These are phyloP conservation scores for Fusarium brachygibbosum DNA, from an alignment of 2,329 filamentous ascomycete genomes.

Conservation along the genomic window DNA sequence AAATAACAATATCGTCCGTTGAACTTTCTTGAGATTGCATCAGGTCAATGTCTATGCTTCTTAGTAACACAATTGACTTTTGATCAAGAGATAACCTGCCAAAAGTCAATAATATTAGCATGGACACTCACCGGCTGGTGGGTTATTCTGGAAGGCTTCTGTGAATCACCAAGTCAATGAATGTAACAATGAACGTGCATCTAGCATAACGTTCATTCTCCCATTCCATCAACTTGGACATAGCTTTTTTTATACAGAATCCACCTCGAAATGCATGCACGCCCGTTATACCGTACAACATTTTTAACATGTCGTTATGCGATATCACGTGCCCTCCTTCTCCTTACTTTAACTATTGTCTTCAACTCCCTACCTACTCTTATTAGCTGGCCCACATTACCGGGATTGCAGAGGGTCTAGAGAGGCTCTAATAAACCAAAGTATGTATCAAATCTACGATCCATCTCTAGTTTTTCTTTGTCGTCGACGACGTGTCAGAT, in stretches of 20 bases:
- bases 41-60: not conserved
- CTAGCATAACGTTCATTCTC: conserved; percentile 5
- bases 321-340: not conserved
- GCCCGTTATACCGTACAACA: not conserved
- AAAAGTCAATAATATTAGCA: not conserved
- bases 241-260: not conserved
- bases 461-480: conserved; percentile 37
- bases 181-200: not conserved
- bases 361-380: conserved; percentile 11
- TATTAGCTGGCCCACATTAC: conserved; percentile 31
- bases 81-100: not conserved
- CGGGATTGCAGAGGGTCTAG: conserved; percentile 14
- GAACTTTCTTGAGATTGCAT: not conserved
- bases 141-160: not conserved
- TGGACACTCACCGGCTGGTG: not conserved
- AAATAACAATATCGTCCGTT: not conserved
- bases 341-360: conserved; percentile 21
- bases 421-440: conserved; percentile 26
- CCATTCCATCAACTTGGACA: not conserved
- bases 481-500: conserved; percentile 32
- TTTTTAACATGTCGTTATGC: not conserved
- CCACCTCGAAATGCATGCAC: conserved; percentile 1
- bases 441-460: conserved; percentile 39
- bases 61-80: not conserved
- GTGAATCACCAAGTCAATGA: not conserved